Evolutionary conservation across 495 filamentous ascomycete species (phyloP), one percentile per base, ranked within the genome.

Genomic region (Clavariopsis aquatica): DNA sequence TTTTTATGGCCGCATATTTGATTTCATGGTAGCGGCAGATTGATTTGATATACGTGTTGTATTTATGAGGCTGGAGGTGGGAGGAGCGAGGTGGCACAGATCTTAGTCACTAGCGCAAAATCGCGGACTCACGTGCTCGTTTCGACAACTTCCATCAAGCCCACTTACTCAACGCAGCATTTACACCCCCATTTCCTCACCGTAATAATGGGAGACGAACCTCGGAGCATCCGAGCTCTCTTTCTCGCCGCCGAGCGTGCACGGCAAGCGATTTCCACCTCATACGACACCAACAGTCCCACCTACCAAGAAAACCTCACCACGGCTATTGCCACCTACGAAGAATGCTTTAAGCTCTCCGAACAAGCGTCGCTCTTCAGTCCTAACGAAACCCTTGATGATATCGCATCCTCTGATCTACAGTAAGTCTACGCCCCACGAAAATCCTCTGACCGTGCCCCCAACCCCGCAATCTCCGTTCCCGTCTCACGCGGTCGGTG

Each of bases 371-470:
- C 90, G 0, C 75, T 98, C 13, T 98, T 97, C 81, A 94, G 91
- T 71, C 82, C 87, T 8, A 98, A 98, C 74, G 94, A 98, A 73
- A 82, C 84, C 1, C 75, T 96, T 31, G 95, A 98, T 58, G 94
- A 98, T 79, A 78, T 98, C 28, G 80, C 89, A 12, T 93, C 92
- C 12, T 82, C 81, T n/a, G 86, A 94, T 75, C 75, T 98, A 46
- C 89, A 88, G 83, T 96, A 83, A 51, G 72, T 49, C 20, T 24
- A 3, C 20, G 24, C 19, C 7, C 20, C 24, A 23, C 20, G 20
- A 24, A 27, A 27, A 49, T 49, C 47, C 20, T 27, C 19, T 49
- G 5, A 22, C 15, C n/a, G 47, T 27, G 20, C 47, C 24, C 9
- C 38, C 8, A 43, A 13, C 53, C 53, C 29, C 31, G 53, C 36